Evolutionary conservation across 164 flowering plant species (phyloP).

Genomic region (Chloranthus sessilifolius): DNA sequence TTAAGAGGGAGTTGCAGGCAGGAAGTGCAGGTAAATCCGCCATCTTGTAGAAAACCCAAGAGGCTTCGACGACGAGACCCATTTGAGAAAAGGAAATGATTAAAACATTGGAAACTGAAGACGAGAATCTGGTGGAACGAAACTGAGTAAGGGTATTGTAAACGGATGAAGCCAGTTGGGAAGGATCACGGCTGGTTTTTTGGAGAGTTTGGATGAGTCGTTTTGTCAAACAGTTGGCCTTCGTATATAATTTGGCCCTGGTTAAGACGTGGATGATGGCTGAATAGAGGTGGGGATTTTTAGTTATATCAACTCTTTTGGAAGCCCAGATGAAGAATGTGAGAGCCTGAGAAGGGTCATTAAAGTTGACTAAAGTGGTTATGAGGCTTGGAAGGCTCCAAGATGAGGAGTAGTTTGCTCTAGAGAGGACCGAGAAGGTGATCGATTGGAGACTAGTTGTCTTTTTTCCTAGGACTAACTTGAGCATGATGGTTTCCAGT

Average conservation of each 20-base stretch:
- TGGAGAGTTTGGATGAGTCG: slow-evolving; percentile 41
- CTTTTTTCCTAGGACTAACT: too few relatives aligned
- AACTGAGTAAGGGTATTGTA: slow-evolving; percentile 33
- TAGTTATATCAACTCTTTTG: slow-evolving; percentile 5
- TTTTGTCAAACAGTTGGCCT: slow-evolving; percentile 57
- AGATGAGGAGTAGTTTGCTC: too few relatives aligned
- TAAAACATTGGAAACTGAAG: slow-evolving; percentile 41
- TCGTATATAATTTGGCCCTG: slow-evolving; percentile 23
- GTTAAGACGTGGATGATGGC: slow-evolving; percentile 45
- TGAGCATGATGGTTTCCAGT: too few relatives aligned
- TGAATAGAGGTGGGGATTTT: slow-evolving; percentile 31
- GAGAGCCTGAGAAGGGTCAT: slow-evolving; percentile 34
- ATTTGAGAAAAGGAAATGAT: slow-evolving; percentile 47
- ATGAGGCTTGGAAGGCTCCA: neutral
- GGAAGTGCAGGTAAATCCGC: slow-evolving; percentile 37
- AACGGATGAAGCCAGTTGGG: slow-evolving; percentile 25
- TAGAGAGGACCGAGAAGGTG: too few relatives aligned
- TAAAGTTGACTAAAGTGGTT: slow-evolving; percentile 26
- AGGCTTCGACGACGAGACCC: slow-evolving; percentile 62
- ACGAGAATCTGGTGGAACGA: slow-evolving; percentile 20
- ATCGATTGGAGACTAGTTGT: too few relatives aligned
- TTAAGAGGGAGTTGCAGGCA: slow-evolving; percentile 53
- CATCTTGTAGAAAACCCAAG: slow-evolving; percentile 49
- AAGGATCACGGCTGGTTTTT: slow-evolving; percentile 24
- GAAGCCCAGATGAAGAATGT: slow-evolving; percentile 31